Evolutionary conservation across 139 green algal genomes (phyloP), one percentile per base, ranked within the genome.

Genomic region (Tetradesmus lagerheimii): DNA sequence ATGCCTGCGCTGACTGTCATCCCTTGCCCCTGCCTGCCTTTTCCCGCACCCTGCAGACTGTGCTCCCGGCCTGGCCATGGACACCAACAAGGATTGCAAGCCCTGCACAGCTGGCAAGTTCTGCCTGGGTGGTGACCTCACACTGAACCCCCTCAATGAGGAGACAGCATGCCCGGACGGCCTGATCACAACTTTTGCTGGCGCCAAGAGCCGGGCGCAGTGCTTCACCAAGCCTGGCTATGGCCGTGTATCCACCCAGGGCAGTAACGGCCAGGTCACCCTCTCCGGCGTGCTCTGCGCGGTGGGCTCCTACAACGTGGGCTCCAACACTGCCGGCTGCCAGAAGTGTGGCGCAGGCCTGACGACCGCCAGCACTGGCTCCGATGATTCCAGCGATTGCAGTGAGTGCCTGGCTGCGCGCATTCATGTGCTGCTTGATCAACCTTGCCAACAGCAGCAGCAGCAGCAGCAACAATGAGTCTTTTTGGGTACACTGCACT

Each of bases 11-110:
- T n/a, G n/a, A n/a, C n/a, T n/a, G n/a, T n/a, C n/a, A n/a, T n/a
- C n/a, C n/a, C n/a, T n/a, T n/a, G n/a, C n/a, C n/a, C n/a, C n/a
- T n/a, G n/a, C n/a, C n/a, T n/a, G n/a, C n/a, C n/a, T n/a, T n/a
- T n/a, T n/a, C n/a, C n/a, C n/a, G n/a, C n/a, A n/a, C n/a, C 75
- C 12, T 83, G 77, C 77, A 83, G 77, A 83, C 25, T 83, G 77
- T 31, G 38, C 77, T n/a, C 77, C 77, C 11, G 77, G 77, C 37
- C 27, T 83, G 35, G 37, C 27, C 35, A 64, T 57, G 45, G 45
- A 62, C 15, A 14, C 23, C 77, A 83, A 5, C 35, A n/a, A 83
- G 20, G 20, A 31, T 8, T 83, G 77, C 39, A 43, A n/a, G 27
- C 8, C 16, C 38, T 83, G 77, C 20, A 29, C 1, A 12, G n/a